Evolutionary conservation across 2,329 filamentous ascomycete species (phyloP).

Genomic region (Didymella pinodella): DNA sequence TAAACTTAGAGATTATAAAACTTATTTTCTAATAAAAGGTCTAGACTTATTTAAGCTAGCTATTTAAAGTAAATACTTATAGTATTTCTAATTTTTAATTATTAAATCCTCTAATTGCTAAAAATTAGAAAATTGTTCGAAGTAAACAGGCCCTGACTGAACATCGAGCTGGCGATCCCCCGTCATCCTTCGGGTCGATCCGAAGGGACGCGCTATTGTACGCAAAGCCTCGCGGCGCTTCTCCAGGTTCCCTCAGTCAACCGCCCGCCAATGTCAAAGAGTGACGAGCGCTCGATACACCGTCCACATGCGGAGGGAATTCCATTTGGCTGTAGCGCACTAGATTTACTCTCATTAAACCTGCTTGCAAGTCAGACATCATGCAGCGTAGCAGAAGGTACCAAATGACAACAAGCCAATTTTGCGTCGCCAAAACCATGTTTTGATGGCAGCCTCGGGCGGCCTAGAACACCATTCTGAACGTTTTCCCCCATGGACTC

Average conservation of each 20-base stretch:
- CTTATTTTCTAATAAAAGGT: too few relatives aligned
- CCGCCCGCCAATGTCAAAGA: background rate
- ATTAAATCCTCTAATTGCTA: too few relatives aligned
- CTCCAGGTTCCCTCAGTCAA: conserved; percentile 4
- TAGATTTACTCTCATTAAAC: conserved; percentile 3
- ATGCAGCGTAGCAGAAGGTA: background rate
- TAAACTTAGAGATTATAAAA: too few relatives aligned
- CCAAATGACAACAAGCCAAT: conserved; percentile 1
- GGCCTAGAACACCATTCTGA: conserved; percentile 1
- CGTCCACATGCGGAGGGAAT: conserved; percentile 13
- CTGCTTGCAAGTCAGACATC: conserved; percentile 10
- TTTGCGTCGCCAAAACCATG: background rate
- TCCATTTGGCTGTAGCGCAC: conserved; percentile 2
- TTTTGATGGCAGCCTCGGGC: conserved; percentile 4
- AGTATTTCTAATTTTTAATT: too few relatives aligned
- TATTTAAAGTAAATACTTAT: too few relatives aligned
- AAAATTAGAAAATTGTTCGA: too few relatives aligned
- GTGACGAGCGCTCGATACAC: background rate
- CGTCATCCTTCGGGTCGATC: conserved; percentile 8
- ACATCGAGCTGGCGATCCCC: background rate
- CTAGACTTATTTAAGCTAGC: too few relatives aligned
- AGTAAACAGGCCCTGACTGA: too few relatives aligned
- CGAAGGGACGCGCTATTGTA: conserved; percentile 1
- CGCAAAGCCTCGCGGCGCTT: background rate
- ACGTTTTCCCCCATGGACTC: background rate